Evolutionary conservation across 1,284 basidiomycete genomes (phyloP).

Genomic region (Cutaneotrichosporon arboriforme): DNA sequence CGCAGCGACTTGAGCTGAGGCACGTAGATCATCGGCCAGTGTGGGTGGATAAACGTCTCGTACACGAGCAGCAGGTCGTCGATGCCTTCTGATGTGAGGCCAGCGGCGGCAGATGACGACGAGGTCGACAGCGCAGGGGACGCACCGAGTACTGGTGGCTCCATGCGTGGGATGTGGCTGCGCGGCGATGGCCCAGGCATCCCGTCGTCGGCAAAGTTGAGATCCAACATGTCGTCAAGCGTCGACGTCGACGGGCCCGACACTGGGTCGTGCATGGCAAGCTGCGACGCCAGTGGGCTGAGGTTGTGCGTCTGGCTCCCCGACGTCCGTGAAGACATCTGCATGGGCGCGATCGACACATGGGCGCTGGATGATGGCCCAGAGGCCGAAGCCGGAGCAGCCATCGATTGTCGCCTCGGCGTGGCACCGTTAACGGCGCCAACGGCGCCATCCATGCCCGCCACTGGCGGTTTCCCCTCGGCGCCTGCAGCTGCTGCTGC

Average conservation of each 20-base stretch:
- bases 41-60: slow-evolving; percentile 19
- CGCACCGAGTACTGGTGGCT: not conserved
- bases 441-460: too few species aligned
- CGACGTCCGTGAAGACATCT: too few species aligned
- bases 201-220: not conserved
- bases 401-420: too few species aligned
- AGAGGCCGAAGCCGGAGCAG: too few species aligned
- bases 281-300: too few species aligned
- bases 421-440: too few species aligned
- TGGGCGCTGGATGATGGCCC: too few species aligned
- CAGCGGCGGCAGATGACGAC: slow-evolving; percentile 4
- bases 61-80: slow-evolving; percentile 18
- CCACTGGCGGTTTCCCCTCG: too few species aligned
- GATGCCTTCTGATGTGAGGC: slow-evolving; percentile 9
- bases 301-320: too few species aligned
- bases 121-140: not conserved
- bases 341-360: too few species aligned
- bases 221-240: not conserved
- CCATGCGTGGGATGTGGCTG: not conserved
- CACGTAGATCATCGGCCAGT: slow-evolving; percentile 19
- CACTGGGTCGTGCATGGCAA: not conserved
- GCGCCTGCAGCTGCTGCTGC: not conserved
- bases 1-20: slow-evolving; percentile 10
- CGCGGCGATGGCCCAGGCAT: not conserved
- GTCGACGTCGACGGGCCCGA: not conserved